Conservation (phyloP, 2,329 filamentous ascomycete species). For the Fusarium sterilihyphosum region DNA sequence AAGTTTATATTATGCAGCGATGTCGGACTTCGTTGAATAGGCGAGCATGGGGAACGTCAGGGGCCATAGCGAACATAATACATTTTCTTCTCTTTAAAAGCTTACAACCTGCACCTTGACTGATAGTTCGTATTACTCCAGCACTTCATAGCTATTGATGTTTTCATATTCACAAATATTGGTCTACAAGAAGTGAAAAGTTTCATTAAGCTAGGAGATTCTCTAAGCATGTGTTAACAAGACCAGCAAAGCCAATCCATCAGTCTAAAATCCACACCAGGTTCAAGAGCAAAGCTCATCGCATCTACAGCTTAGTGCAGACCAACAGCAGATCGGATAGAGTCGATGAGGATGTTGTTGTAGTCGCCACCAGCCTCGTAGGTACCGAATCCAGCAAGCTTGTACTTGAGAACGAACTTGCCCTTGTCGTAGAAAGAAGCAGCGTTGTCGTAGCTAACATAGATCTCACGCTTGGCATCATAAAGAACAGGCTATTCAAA, state of each 20-base stretch:
- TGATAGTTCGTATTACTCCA: fast-evolving
- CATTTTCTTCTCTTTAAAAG: not conserved
- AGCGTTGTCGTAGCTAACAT: slow-evolving; percentile 34
- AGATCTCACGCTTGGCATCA: slow-evolving; percentile 22
- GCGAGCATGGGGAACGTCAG: fast-evolving
- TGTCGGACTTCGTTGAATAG: fast-evolving
- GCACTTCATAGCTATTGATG: fast-evolving
- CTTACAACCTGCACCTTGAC: fast-evolving
- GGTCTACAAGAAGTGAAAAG: not conserved
- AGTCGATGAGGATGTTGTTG: slow-evolving; percentile 35
- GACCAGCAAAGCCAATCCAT: not conserved
- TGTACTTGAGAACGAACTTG: slow-evolving; percentile 15
- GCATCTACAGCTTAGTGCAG: not conserved
- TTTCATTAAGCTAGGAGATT: not conserved
- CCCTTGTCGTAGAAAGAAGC: slow-evolving; percentile 30
- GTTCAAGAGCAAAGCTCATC: not conserved
- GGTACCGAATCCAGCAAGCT: slow-evolving; percentile 27
- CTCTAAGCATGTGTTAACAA: not conserved
- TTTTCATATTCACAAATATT: not conserved
- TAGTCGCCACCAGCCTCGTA: slow-evolving; percentile 37
- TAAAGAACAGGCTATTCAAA: slow-evolving; percentile 29
- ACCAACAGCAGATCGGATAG: slow-evolving; percentile 25
- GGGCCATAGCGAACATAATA: fast-evolving
- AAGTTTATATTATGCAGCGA: not conserved
- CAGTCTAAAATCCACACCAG: not conserved